phyloP scores from a whole-genome alignment of 805 yeast species.

The Jamesozyma jinghongensis region DNA sequence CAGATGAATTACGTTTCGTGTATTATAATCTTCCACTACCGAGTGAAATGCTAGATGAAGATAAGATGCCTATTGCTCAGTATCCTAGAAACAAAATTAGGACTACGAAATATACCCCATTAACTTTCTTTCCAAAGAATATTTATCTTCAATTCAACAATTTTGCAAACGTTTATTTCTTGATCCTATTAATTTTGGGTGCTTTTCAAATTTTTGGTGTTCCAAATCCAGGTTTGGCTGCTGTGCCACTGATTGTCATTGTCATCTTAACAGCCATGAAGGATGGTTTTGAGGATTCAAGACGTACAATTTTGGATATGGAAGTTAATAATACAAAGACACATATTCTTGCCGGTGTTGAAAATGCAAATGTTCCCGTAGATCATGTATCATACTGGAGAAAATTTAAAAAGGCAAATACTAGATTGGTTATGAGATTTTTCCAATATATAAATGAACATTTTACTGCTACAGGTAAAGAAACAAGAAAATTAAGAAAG shows the following conservation, averaged over 20 bases:
- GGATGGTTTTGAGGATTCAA: slow-evolving; percentile 75
- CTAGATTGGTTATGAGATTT: slow-evolving; percentile 24
- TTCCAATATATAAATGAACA: slow-evolving; percentile 21
- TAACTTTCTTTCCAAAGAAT: slow-evolving; percentile 82
- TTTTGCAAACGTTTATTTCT: slow-evolving; percentile 83
- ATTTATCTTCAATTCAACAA: slow-evolving; percentile 71
- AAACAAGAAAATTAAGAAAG: slow-evolving; percentile 18
- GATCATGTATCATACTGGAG: slow-evolving; percentile 65
- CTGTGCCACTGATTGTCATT: slow-evolving; percentile 74
- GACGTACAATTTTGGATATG: slow-evolving; percentile 62
- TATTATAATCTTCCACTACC: slow-evolving; percentile 57
- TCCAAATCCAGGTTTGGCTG: slow-evolving; percentile 62
- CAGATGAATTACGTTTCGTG: slow-evolving; percentile 39
- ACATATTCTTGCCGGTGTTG: slow-evolving; percentile 48
- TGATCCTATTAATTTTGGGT: slow-evolving; percentile 70
- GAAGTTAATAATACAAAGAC: slow-evolving; percentile 70
- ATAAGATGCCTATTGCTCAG: slow-evolving; percentile 45
- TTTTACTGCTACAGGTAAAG: slow-evolving; percentile 31
- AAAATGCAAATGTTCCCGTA: slow-evolving; percentile 52
- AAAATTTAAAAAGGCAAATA: slow-evolving; percentile 48
- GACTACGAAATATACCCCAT: slow-evolving; percentile 91
- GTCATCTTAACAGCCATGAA: slow-evolving; percentile 65
- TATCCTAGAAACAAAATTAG: slow-evolving; percentile 87
- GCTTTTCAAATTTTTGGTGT: slow-evolving; percentile 73
- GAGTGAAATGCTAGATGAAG: slow-evolving; percentile 45